Percentiles rank a stretch among this genome's conserved stretches.
Evolutionary conservation across 2,329 filamentous ascomycete genomes (phyloP).

Genomic region (Aspergillus neoniger): DNA sequence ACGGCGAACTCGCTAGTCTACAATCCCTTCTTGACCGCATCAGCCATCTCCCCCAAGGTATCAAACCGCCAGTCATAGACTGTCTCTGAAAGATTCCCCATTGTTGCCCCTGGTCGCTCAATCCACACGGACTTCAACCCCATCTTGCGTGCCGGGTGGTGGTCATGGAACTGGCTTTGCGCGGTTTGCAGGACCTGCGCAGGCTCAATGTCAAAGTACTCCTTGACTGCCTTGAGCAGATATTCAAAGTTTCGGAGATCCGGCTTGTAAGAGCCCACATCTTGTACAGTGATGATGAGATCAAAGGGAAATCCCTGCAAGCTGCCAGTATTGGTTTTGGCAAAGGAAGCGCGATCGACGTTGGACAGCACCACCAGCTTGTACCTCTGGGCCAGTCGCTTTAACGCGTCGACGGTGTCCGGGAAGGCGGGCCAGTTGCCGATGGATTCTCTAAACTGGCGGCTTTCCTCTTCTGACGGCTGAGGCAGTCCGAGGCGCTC

Average conservation of each 20-base stretch:
- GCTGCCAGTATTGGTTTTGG: slow-evolving; percentile 48
- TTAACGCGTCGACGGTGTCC: slow-evolving; percentile 58
- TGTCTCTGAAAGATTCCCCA: slow-evolving; percentile 42
- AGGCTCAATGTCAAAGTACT: slow-evolving; percentile 59
- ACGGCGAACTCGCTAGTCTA: too few relatives aligned
- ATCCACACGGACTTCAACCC: slow-evolving; percentile 69
- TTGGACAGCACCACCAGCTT: slow-evolving; percentile 62
- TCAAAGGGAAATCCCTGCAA: slow-evolving; percentile 60
- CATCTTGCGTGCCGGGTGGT: slow-evolving; percentile 63
- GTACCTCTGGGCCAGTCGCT: slow-evolving; percentile 51
- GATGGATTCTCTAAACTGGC: slow-evolving; percentile 52
- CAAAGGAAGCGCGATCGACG: slow-evolving; percentile 56
- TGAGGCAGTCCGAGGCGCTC: slow-evolving; percentile 27
- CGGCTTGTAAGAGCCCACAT: slow-evolving; percentile 73
- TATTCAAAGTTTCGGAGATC: slow-evolving; percentile 65
- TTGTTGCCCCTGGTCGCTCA: slow-evolving; percentile 45
- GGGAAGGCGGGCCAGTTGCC: slow-evolving; percentile 58
- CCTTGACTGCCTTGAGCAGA: slow-evolving; percentile 57
- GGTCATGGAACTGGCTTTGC: slow-evolving; percentile 67
- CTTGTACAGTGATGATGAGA: slow-evolving; percentile 67
- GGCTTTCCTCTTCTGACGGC: slow-evolving; percentile 39
- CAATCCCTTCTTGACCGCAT: slow-evolving; percentile 36
- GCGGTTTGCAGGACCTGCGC: slow-evolving; percentile 67
- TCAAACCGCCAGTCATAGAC: slow-evolving; percentile 60
- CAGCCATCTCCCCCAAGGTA: slow-evolving; percentile 62